Evolutionary conservation across 768 basidiomycete species (phyloP), one percentile per base, ranked within the genome.

Genomic region (Termitomyces sp.): DNA sequence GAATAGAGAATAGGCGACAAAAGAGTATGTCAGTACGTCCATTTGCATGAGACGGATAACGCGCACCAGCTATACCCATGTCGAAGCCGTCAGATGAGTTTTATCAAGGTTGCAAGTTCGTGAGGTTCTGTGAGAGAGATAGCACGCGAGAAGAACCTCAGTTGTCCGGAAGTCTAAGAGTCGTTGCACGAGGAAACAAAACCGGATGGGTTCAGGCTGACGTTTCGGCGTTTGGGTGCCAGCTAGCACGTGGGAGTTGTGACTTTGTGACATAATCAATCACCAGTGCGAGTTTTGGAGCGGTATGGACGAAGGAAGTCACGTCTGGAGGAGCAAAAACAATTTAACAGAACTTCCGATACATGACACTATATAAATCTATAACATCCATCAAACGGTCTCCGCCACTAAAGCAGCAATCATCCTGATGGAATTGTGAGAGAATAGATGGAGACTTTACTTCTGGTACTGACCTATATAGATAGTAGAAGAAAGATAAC

Each of bases 401-500:
- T 88, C 88, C 56, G 87, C 86, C 65, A 92, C 88, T 60, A 92
- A 82, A 20, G 90, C 88, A 33, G 88, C 83, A 67, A 92, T 92
- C 90, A 92, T 91, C 89, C 91, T 61, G 31, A 50, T 5, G 42
- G 42, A 60, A 16, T 65, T 9, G 55, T 46, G 20, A 34, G 4
- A 33, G 45, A 8, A 56, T 18, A 33, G n/a, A 29, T 16, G 3
- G 5, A 22, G 45, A 28, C n/a, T 2, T 20, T 18, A n/a, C n/a
- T n/a, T 18, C 8, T 20, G 28, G 42, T 29, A 28, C 91, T 58
- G 63, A 92, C 92, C 89, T 81, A 68, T 93, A 94, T 62, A 94
- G 84, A 67, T 94, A 94, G 72, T 90, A 92, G 80, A 93, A 92
- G 78, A 92, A 92, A 55, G 91, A 92, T 58, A 94, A 77, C 61